Conservation (phyloP, 805 yeast genomes). For the Lipomyces mesembrius region DNA sequence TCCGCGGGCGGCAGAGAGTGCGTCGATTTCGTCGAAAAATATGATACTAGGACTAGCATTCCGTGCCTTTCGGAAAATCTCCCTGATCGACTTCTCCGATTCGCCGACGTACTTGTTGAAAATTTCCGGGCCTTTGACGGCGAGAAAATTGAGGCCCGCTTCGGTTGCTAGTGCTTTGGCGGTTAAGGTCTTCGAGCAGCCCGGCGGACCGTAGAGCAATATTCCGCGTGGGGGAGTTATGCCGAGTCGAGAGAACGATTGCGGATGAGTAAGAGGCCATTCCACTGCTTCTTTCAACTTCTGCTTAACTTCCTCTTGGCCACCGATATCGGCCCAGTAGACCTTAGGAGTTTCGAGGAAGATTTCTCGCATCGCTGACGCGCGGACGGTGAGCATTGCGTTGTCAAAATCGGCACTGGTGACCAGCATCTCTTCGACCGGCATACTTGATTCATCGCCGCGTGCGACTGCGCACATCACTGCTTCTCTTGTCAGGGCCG, state of each 20-base stretch:
- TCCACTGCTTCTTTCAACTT: slow-evolving; percentile 89
- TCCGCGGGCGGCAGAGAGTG: slow-evolving; percentile 74
- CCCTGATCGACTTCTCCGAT: slow-evolving; percentile 89
- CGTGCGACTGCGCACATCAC: slow-evolving; percentile 81
- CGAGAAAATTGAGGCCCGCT: slow-evolving; percentile 88
- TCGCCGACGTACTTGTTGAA: slow-evolving; percentile 96
- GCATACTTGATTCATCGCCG: slow-evolving; percentile 48
- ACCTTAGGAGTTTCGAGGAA: slow-evolving; percentile 93
- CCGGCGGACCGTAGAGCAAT: slow-evolving; percentile 95
- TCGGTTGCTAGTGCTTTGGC: slow-evolving; percentile 97
- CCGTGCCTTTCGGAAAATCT: slow-evolving; percentile 88
- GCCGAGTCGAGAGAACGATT: slow-evolving; percentile 75
- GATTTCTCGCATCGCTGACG: slow-evolving; percentile 95
- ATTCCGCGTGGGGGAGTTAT: slow-evolving; percentile 92
- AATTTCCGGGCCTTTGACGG: slow-evolving; percentile 96
- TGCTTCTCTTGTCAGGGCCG: slow-evolving; percentile 84
- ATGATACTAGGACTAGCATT: slow-evolving; percentile 94
- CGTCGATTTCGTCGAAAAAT: slow-evolving; percentile 96
- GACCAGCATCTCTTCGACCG: slow-evolving; percentile 52
- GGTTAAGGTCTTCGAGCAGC: slow-evolving; percentile 92
- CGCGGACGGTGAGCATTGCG: slow-evolving; percentile 81
- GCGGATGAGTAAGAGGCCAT: slow-evolving; percentile 82
- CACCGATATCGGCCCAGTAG: slow-evolving; percentile 93
- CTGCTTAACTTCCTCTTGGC: slow-evolving; percentile 80
- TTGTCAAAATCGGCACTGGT: slow-evolving; percentile 62